These are phyloP conservation scores for sunflower (Helianthus annuus) DNA, from an alignment of 129 eudicot genomes.

Conservation along the genomic window HanXRQr2.0-SUNRISE NC_035444.2:65655017-65655516, in stretches of 20 bases:
- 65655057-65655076: conserved; percentile 66
- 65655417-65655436: neutral
- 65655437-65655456: neutral
- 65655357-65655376: conserved; percentile 8
- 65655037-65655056: conserved; percentile 6
- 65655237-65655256: conserved; percentile 76
- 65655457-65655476: conserved; percentile 47
- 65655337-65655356: conserved; percentile 51
- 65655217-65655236: conserved; percentile 68
- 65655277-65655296: conserved; percentile 92
- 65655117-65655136: conserved; percentile 82
- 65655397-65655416: neutral
- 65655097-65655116: conserved; percentile 69
- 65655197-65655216: conserved; percentile 28
- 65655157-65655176: neutral
- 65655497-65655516: conserved; percentile 96
- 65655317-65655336: conserved; percentile 66
- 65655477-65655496: conserved; percentile 93
- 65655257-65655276: conserved; percentile 70
- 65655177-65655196: conserved; percentile 12
- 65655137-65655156: conserved; percentile 58
- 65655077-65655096: conserved; percentile 70
- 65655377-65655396: neutral
- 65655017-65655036: neutral
- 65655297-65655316: conserved; percentile 86